Evolutionary conservation across 768 basidiomycete species (phyloP), one percentile per base, ranked within the genome.

Genomic region (Lactifluus piperatus): DNA sequence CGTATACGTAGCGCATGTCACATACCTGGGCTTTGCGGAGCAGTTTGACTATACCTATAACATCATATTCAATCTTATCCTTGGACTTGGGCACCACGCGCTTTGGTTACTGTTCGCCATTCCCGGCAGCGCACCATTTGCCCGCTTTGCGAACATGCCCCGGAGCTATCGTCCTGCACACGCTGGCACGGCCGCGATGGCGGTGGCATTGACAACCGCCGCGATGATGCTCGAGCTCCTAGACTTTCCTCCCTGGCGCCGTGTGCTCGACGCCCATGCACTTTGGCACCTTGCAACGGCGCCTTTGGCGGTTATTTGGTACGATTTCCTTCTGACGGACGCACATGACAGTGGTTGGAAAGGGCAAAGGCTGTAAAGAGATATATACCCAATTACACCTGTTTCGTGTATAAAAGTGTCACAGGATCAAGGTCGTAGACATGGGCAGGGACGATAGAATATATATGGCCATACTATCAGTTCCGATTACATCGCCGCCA

Each of bases 31-130:
- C 46, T 69, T 85, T 14, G 79, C 85, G 46, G 85, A 86, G 27
- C 83, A 86, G 52, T 97, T 95, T 73, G 86, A 94, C 73, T 98
- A 99, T 70, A 73, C 85, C 7, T 99, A 97, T 76, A 97, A 98
- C 76, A 90, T 95, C 72, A 69, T 76, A 0, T 92, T 91, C 77
- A 94, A 92, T 72, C 72, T 94, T 66, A 63, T 73, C 56, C 64
- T 97, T 58, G 95, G 92, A 2, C 65, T 93, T 34, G 59, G 75
- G 1, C 94, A 97, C 72, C 93, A 95, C 70, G 37, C 80, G 27
- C 70, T 95, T 16, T 98, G 97, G 95, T 68, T 85, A 30, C 54
- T 80, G 13, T 98, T 88, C 71, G 76, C 87, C 3, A 73, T 84
- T 47, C 84, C 81, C 22, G 68, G 74, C 1, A 75, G 74, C 11